Evolutionary conservation across 23 red algal species (phyloP), one percentile per base, ranked within the genome.

Genomic region (Gracilariopsis chorda): DNA sequence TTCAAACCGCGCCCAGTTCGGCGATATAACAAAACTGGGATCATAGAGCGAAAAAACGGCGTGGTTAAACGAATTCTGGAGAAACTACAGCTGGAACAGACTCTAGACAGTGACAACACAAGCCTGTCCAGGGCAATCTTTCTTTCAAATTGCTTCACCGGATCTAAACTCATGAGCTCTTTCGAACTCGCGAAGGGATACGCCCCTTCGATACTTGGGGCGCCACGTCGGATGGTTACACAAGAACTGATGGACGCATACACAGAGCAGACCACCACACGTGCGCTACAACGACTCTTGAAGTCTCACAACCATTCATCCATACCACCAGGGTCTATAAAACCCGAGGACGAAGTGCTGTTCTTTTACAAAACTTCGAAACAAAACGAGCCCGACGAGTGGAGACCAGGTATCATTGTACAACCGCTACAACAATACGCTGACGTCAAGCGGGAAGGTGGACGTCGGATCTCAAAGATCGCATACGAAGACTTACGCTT

Each of bases 21-120:
- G 4, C 77, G 77, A 40, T 51, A 82, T 51, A 82, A 82, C 48
- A 58, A 61, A 53, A 82, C 77, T 52, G 46, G 77, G 30, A 82
- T 59, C 13, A 51, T 82, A 2, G 77, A 82, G 52, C 2, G 77
- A 10, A 82, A 82, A 59, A 57, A 58, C 10, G 48, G 37, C 3
- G 53, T 53, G 19, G 17, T 82, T 2, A 58, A 82, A 40, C 34
- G 48, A 3, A 82, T 82, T 36, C 3, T 82, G 2, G 16, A 40
- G 9, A 56, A 37, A n/a, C 9, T 82, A 11, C 2, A 60, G 27
- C n/a, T 41, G 47, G 78, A 83, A 35, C 5, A 33, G 42, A 83
- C 78, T 0, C 3, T 21, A 59, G 16, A 61, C 56, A 33, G 51
- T 34, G 52, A 30, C 27, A 58, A 59, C 24, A 58, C 19, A 20